These are phyloP conservation scores for Carpinus viminea DNA, from an alignment of 306 rosid genomes.

Conservation along the genomic window DNA sequence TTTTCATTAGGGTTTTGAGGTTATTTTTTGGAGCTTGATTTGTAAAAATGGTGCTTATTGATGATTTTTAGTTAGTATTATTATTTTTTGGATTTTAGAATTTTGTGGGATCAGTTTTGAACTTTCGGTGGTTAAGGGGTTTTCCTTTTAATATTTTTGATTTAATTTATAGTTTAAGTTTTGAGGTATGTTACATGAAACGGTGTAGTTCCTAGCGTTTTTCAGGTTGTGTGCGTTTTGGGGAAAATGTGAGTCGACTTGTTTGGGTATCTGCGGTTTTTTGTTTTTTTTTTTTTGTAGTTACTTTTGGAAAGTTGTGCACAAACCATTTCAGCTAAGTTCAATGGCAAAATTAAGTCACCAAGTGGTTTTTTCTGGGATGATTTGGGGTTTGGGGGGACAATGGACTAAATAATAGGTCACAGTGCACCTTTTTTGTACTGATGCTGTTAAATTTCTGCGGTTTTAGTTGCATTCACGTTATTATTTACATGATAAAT, in stretches of 20 bases:
- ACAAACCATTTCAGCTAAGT: neutral
- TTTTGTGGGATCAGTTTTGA: neutral
- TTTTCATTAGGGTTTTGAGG: slow-evolving; percentile 34
- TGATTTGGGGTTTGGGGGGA: neutral
- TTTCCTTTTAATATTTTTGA: neutral
- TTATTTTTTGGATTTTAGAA: neutral
- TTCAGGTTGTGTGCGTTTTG: neutral
- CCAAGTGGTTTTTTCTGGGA: neutral
- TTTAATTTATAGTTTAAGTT: neutral
- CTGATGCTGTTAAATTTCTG: neutral
- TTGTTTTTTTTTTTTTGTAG: neutral
- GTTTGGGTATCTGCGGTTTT: neutral
- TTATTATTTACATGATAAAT: neutral
- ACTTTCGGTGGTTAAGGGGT: neutral
- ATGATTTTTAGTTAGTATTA: neutral
- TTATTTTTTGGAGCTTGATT: slow-evolving; percentile 14
- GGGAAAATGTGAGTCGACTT: neutral
- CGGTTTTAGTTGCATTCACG: neutral
- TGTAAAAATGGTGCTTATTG: neutral
- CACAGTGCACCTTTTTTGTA: neutral
- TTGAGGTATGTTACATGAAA: neutral
- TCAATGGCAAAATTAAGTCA: neutral
- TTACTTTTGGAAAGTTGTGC: neutral
- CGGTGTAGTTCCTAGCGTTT: neutral
- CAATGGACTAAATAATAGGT: neutral